Conservation (phyloP, 371 early-diverging fungal species). For the Actinomortierella wolfii region DNA sequence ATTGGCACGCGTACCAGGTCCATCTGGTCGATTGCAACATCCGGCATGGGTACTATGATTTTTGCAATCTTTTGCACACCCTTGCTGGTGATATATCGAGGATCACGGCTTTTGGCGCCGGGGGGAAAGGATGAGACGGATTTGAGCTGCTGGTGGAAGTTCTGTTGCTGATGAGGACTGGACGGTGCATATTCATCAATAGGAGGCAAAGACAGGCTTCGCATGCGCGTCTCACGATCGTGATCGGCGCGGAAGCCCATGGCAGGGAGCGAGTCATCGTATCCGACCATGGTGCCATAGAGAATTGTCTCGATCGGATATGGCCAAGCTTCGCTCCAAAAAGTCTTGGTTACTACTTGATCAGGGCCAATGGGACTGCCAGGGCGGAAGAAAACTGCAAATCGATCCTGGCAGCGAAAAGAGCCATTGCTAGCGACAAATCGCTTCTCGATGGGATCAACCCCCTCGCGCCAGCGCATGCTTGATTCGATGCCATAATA, state of each 20-base stretch:
- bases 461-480: conserved; percentile 46
- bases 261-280: no score
- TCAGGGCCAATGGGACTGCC: conserved; percentile 39
- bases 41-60: conserved; percentile 40
- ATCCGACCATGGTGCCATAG: conserved; percentile 19
- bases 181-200: no score
- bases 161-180: not conserved
- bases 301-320: conserved; percentile 44
- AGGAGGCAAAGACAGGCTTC: no score
- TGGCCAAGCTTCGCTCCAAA: conserved; percentile 47
- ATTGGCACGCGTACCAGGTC: conserved; percentile 36
- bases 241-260: no score
- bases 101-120: conserved; percentile 11
- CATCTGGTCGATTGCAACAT: conserved; percentile 42
- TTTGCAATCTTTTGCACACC: conserved; percentile 44
- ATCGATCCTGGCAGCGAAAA: conserved; percentile 44
- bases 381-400: conserved; percentile 40
- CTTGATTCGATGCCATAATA: conserved; percentile 46
- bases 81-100: conserved; percentile 35
- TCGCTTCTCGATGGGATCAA: conserved; percentile 42
- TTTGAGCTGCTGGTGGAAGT: conserved; percentile 13
- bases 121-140: conserved; percentile 27
- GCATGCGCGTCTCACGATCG: no score
- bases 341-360: conserved; percentile 44
- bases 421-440: conserved; percentile 38